These are phyloP conservation scores for Tausonia pullulans DNA, from an alignment of 1,284 basidiomycete genomes.

Conservation along the genomic window DNA sequence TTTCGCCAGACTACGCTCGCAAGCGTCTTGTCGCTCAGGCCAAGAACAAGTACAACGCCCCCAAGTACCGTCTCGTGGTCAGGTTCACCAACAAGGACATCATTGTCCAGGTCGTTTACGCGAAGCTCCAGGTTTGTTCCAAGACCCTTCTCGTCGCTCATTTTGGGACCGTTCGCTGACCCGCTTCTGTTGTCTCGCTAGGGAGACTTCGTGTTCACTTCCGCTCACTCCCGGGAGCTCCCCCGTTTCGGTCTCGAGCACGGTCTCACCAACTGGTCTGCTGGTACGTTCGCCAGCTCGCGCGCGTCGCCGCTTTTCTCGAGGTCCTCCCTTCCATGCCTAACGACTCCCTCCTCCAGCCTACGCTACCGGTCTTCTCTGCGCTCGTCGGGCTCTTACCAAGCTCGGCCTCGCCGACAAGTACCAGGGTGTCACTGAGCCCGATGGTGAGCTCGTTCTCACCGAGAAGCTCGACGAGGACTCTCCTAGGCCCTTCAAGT, in stretches of 20 bases:
- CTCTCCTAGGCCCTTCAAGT: constrained; percentile 96
- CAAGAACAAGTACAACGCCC: constrained; percentile 99
- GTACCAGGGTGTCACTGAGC: constrained; percentile 91
- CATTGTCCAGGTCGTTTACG: constrained; percentile 89
- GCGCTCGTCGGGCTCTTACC: constrained; percentile 85
- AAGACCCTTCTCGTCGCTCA: neutral
- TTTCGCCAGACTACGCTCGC: constrained; percentile 73
- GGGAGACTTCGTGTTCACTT: constrained; percentile 85
- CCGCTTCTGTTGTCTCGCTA: constrained; percentile 5
- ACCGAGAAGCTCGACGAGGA: constrained; percentile 83
- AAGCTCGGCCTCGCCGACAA: constrained; percentile 97
- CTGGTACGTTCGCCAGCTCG: constrained; percentile 44
- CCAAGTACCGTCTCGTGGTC: constrained; percentile 97
- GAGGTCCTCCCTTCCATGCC: neutral
- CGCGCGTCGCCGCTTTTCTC: neutral
- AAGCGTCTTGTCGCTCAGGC: constrained; percentile 94
- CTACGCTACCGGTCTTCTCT: constrained; percentile 94
- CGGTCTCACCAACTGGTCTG: constrained; percentile 97
- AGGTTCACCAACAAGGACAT: constrained; percentile 92
- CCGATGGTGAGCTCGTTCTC: constrained; percentile 72
- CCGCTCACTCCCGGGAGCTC: constrained; percentile 83
- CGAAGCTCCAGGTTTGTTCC: constrained; percentile 61
- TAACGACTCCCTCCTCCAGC: constrained; percentile 40
- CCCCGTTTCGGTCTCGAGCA: constrained; percentile 95
- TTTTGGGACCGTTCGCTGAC: neutral